Conservation (phyloP, 257 asterid species). For the Capsicum chinense region DNA sequence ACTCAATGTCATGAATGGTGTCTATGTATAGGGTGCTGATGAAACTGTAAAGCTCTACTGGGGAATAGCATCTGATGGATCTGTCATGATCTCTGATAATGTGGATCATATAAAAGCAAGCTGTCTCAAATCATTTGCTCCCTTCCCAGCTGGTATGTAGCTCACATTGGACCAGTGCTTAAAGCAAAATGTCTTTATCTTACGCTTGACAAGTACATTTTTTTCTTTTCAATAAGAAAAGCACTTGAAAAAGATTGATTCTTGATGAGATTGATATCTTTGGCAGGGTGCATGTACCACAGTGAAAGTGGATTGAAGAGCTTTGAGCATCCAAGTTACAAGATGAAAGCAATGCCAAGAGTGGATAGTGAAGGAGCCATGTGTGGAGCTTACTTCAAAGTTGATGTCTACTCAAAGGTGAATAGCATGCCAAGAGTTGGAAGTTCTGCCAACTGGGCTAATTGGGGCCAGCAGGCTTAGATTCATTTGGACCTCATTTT, state of each 20-base stretch:
- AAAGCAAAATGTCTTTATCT: background rate
- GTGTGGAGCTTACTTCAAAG: slow-evolving; percentile 89
- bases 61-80: slow-evolving; percentile 86
- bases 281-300: slow-evolving; percentile 88
- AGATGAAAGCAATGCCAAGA: slow-evolving; percentile 96
- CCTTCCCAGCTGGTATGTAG: slow-evolving; percentile 85
- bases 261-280: slow-evolving; percentile 12
- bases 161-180: background rate
- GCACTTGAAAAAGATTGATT: background rate
- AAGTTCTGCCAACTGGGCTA: slow-evolving; percentile 90
- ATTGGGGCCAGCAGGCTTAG: slow-evolving; percentile 55
- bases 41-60: slow-evolving; percentile 64
- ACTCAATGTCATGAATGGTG: background rate
- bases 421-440: slow-evolving; percentile 97
- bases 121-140: slow-evolving; percentile 89
- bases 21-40: slow-evolving; percentile 70
- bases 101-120: slow-evolving; percentile 64
- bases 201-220: background rate
- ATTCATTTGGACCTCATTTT: slow-evolving; percentile 25
- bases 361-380: slow-evolving; percentile 92
- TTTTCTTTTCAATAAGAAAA: background rate
- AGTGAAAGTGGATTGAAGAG: slow-evolving; percentile 82
- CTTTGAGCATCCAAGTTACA: slow-evolving; percentile 89
- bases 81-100: slow-evolving; percentile 85
- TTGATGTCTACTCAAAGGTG: slow-evolving; percentile 68